These are phyloP conservation scores for Botryotinia convoluta DNA, from an alignment of 2,329 filamentous ascomycete genomes.

Conservation along the genomic window DNA sequence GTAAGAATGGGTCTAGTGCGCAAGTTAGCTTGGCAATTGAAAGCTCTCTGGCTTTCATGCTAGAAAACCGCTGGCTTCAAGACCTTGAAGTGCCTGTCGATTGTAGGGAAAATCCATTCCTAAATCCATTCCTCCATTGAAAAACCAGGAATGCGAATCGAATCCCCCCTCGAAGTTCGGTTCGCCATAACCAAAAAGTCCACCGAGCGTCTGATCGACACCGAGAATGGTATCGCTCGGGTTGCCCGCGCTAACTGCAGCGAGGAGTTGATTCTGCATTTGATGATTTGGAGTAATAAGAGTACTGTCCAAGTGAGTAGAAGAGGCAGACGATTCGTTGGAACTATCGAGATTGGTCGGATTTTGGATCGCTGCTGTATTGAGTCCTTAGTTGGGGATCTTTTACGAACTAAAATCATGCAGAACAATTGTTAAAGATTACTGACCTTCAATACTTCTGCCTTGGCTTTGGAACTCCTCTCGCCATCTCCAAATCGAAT, in stretches of 20 bases:
- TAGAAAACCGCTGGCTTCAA: constrained; percentile 41
- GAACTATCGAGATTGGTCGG: constrained; percentile 81
- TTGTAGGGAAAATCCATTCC: constrained; percentile 71
- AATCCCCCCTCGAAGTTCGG: constrained; percentile 65
- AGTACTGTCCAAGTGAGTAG: constrained; percentile 62
- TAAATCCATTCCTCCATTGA: constrained; percentile 79
- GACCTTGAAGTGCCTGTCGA: constrained; percentile 53
- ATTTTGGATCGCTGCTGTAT: constrained; percentile 69
- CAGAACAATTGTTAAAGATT: constrained; percentile 22
- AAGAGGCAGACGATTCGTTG: constrained; percentile 69
- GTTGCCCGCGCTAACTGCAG: constrained; percentile 27
- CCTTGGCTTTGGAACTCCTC: constrained; percentile 73
- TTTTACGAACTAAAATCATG: not conserved
- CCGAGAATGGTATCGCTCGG: constrained; percentile 31
- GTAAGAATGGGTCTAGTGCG: not conserved
- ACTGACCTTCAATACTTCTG: constrained; percentile 66
- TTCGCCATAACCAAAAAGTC: constrained; percentile 55
- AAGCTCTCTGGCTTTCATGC: constrained; percentile 20
- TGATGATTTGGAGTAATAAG: constrained; percentile 45
- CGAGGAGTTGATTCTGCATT: constrained; percentile 32
- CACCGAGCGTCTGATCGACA: constrained; percentile 29
- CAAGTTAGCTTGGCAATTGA: not conserved
- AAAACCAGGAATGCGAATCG: constrained; percentile 61
- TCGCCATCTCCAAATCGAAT: constrained; percentile 83
- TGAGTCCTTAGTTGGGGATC: constrained; percentile 29